Base-by-base conservation (phyloP, 2,329 filamentous ascomycete genomes). In the Ceratocystis albifundus region DNA sequence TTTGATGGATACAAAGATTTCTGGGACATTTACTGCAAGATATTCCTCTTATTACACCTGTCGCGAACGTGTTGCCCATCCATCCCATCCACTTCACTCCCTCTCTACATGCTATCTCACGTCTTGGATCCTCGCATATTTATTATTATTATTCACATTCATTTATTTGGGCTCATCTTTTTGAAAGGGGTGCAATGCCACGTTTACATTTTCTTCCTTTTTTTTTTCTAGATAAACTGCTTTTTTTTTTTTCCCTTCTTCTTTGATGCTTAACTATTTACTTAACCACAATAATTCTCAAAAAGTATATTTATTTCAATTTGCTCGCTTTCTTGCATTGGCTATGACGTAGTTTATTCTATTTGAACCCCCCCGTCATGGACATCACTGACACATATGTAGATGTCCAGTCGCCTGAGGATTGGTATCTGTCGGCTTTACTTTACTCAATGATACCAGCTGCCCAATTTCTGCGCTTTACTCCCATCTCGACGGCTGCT, bases 401-500 rank as follows among this genome's bases (percentile, higher is more conserved):
- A 53, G 6, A 57, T 15, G 48, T 20, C 4, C 53, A 57, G 28
- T 4, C 15, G 25, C 2, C 25, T 12, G 15, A 30, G 22, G 5
- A 41, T 12, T 41, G 36, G 12, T 3, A 41, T 15, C 10, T 41
- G 10, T 10, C 53, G 3, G 10, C 4, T 5, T n/a, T 12, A 5
- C 4, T 59, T 46, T 69, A 64, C 68, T 81, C 80, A 65, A 84
- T 78, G 73, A 79, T 81, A 57, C 92, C 92, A 69, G 87, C 83
- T 2, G 84, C 83, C 93, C 92, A 97, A 63, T 85, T 87, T 76
- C 81, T 88, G 74, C 88, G 85, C 85, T 96, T 97, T 20, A 88
- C 83, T 4, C 89, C 92, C 80, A 99, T 82, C 80, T 99, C 94
- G 44, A 99, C 94, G 4, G 94, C 94, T 22, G 93, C 94, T 71